Base-by-base conservation (phyloP, 176 grass and related monocot genomes). In the Olyra latifolia region DNA sequence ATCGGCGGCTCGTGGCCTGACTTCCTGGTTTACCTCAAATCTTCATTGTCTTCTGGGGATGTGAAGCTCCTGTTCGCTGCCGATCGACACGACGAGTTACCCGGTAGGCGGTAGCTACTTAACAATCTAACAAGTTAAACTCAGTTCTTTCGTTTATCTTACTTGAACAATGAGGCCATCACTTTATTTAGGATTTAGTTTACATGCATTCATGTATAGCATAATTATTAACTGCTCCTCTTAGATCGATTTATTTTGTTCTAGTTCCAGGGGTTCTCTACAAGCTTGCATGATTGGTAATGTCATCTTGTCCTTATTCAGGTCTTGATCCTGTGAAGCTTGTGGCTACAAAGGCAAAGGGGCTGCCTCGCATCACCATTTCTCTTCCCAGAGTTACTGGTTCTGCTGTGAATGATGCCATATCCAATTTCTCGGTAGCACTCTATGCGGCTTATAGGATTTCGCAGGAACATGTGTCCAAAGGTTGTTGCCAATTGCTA, bases 1-100 rank as follows among this genome's bases (percentile, higher is more conserved):
- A 89, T 98, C 64, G 90, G 86, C 45, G 90, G 96, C 56, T 89
- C 92, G n/a, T 95, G 86, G 81, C 80, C 86, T 11, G 92, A 98
- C 50, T 95, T 98, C 76, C 46, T 95, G 71, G 88, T 91, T 46
- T 95, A 95, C 58, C 78, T 98, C 75, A 79, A 79, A 74, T 93
- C 92, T 1, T 89, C 90, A 53, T 47, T 95, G 7, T 93, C 90
- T 35, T 79, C 55, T 19, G 88, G 86, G 83, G 74, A 88, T 53
- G 90, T 95, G 71, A 91, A 82, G 71, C 82, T 98, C 78, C 25
- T 71, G 78, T 60, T 80, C 67, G 38, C 77, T 52, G 63, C 32
- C 41, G 20, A 65, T 4, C 65, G 40, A 22, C 49, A 19, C 53
- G 7, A 80, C 7, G 20, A 62, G 41, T 30, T 58, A 30, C 64